Percentiles rank a stretch among this genome's conserved stretches.
Evolutionary conservation across 192 early-diverging fungal genomes (phyloP).

Genomic region (Rhizoclosmatium sp.): DNA sequence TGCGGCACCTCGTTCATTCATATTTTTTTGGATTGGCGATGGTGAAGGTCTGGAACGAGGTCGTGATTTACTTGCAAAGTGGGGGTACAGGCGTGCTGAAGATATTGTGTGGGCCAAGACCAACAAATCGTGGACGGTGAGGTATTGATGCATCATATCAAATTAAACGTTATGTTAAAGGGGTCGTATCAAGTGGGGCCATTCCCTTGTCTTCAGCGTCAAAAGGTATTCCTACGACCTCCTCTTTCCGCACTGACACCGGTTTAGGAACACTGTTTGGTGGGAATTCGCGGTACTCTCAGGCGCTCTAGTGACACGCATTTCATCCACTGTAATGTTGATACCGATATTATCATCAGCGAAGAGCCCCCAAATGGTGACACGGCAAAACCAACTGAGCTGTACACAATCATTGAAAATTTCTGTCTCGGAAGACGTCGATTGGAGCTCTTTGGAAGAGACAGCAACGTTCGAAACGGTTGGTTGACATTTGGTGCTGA

Average conservation of each 20-base stretch:
- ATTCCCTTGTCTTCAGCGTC: slow-evolving; percentile 59
- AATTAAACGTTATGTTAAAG: slow-evolving; percentile 16
- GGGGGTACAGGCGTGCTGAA: slow-evolving; percentile 73
- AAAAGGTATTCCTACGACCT: slow-evolving; percentile 40
- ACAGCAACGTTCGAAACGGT: slow-evolving; percentile 65
- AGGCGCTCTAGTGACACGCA: slow-evolving; percentile 68
- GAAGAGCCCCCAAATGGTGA: slow-evolving; percentile 56
- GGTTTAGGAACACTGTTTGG: slow-evolving; percentile 64
- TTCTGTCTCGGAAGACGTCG: slow-evolving; percentile 70
- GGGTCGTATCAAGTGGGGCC: slow-evolving; percentile 48
- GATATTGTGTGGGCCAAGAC: slow-evolving; percentile 75
- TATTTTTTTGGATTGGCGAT: slow-evolving; percentile 68
- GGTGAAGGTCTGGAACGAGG: slow-evolving; percentile 64
- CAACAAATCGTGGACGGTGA: slow-evolving; percentile 57
- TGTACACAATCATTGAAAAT: slow-evolving; percentile 70
- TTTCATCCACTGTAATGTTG: slow-evolving; percentile 77
- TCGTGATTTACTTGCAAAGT: slow-evolving; percentile 62
- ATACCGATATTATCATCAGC: slow-evolving; percentile 73
- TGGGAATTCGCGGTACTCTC: slow-evolving; percentile 74
- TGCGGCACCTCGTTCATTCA: slow-evolving; percentile 67
- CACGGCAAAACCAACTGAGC: slow-evolving; percentile 64
- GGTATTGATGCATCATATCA: neutral
- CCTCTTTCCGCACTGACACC: neutral
- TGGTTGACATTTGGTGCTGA: slow-evolving; percentile 66
- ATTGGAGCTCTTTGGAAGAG: slow-evolving; percentile 69